Conservation (phyloP, 257 asterid species). For the Verbena officinalis region DNA sequence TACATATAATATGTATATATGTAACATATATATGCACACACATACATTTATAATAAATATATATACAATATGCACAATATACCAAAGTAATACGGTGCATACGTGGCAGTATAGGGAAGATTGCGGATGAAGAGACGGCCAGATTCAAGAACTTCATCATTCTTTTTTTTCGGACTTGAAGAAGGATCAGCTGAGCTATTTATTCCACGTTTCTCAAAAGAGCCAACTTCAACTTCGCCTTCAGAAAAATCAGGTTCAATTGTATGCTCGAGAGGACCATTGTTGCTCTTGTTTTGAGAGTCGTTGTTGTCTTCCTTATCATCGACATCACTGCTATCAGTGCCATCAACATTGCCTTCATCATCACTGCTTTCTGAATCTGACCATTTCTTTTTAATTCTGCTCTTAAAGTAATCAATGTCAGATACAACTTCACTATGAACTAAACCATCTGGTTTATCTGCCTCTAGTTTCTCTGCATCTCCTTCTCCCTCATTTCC, state of each 20-base stretch:
- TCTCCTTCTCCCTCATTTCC: constrained; percentile 42
- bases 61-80: not conserved
- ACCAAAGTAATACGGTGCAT: constrained; percentile 26
- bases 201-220: constrained; percentile 38
- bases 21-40: not conserved
- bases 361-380: constrained; percentile 67
- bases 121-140: constrained; percentile 84
- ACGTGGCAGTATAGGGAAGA: constrained; percentile 89
- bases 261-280: constrained; percentile 30
- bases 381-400: constrained; percentile 67
- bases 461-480: constrained; percentile 37
- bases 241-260: constrained; percentile 39
- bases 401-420: constrained; percentile 77
- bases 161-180: constrained; percentile 43
- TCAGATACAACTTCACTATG: constrained; percentile 61
- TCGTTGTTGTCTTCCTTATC: constrained; percentile 32
- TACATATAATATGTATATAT: not conserved
- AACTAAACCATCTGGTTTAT: constrained; percentile 37
- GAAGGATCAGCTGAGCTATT: constrained; percentile 40
- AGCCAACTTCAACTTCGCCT: constrained; percentile 41
- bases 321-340: constrained; percentile 32
- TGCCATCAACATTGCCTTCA: constrained; percentile 42
- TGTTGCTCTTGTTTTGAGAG: constrained; percentile 30
- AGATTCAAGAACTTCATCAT: constrained; percentile 54
- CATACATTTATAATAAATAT: not conserved